Evolutionary conservation across 495 filamentous ascomycete species (phyloP), one percentile per base, ranked within the genome.

Genomic region (Pyronema omphalodes): DNA sequence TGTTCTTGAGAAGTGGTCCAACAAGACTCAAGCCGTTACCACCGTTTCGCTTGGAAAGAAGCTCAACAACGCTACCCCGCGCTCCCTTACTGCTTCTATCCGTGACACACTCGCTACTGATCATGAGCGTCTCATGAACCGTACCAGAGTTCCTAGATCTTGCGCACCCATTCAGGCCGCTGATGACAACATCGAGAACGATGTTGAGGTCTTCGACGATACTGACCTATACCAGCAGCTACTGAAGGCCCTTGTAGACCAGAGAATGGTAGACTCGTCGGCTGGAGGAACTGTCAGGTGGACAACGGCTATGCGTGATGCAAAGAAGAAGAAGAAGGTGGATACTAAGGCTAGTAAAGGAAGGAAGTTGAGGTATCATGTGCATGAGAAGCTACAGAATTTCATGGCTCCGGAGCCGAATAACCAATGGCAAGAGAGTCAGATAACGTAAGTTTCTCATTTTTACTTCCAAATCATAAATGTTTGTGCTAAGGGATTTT

Each of bases 321-420:
- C 82, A 48, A 93, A 87, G 68, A 91, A 88, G 66, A 81, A 82
- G 69, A 83, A 85, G 58, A 73, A 79, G 36, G 81, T 96, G 14
- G 91, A 98, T 69, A 86, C 87, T 12, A 89, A 86, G 59, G 93
- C 93, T 9, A 93, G 86, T 60, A 96, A 96, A 70, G 91, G 91
- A 5, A 72, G 91, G 50, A 98, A 94, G 69, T 76, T 98, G 77
- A 71, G 83, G 44, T 96, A 84, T 68, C 86, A 82, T 45, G 87
- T 96, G 14, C 89, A 96, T 61, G 88, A 96, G 71, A 96, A 94
- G 68, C 67, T 98, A 57, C 84, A 91, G 71, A 95, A 95, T 70
- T 96, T 96, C 65, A 94, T 95, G 88, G 88, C 87, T 33, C 83
- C 89, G 51, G 73, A 77, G 51, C 8, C 14, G 39, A 56, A 63